Evolutionary conservation across 805 yeast genomes (phyloP).

Genomic region (Ogataea thermomethanolica): DNA sequence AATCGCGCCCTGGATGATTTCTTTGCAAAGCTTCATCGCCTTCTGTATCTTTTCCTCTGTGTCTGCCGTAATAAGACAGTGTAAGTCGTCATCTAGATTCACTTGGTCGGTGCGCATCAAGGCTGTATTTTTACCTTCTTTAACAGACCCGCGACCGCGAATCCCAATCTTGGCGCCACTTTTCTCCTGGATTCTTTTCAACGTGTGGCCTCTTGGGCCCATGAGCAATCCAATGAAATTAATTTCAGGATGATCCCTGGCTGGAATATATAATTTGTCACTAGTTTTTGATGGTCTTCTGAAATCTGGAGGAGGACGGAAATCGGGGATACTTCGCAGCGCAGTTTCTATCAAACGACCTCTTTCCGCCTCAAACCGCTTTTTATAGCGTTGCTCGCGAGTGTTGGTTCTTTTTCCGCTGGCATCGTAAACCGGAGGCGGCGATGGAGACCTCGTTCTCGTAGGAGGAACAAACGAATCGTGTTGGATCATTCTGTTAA

Average conservation of each 20-base stretch:
- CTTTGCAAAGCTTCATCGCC: conserved; percentile 72
- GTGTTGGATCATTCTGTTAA: conserved; percentile 55
- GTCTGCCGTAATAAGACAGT: conserved; percentile 83
- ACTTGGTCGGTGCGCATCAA: conserved; percentile 46
- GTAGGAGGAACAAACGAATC: conserved; percentile 50
- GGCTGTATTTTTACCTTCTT: conserved; percentile 71
- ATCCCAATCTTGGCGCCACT: conserved; percentile 90
- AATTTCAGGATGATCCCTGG: conserved; percentile 81
- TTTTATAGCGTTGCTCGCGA: conserved; percentile 61
- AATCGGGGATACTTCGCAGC: conserved; percentile 66
- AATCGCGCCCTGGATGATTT: conserved; percentile 77
- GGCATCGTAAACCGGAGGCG: conserved; percentile 87
- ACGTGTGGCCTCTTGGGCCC: conserved; percentile 95
- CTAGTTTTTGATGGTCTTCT: conserved; percentile 57
- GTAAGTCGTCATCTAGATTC: conserved; percentile 76
- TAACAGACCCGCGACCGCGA: conserved; percentile 94
- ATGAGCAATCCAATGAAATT: conserved; percentile 87
- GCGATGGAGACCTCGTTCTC: conserved; percentile 68
- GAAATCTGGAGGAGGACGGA: conserved; percentile 76
- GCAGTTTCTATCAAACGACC: conserved; percentile 76
- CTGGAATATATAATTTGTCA: conserved; percentile 85
- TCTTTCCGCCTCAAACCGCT: conserved; percentile 72
- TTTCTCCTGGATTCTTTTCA: conserved; percentile 72
- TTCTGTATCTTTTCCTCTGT: conserved; percentile 68
- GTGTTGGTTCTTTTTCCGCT: conserved; percentile 85